Conservation (phyloP, 805 yeast genomes). For the Wickerhamomyces subpelliculosus region DNA sequence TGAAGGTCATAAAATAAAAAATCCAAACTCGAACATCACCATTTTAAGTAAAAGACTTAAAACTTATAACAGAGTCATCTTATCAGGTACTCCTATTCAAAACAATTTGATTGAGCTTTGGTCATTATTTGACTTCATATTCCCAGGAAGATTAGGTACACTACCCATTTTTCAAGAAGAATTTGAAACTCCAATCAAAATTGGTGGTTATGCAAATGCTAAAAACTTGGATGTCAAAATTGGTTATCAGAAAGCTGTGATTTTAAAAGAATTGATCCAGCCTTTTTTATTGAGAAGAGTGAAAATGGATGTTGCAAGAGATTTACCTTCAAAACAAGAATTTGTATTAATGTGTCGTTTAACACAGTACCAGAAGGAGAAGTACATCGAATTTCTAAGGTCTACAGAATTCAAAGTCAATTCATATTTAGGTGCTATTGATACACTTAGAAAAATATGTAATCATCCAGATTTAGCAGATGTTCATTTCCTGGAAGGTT, state of each 20-base stretch:
- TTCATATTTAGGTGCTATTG: constrained; percentile 83
- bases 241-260: constrained; percentile 92
- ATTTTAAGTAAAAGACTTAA: constrained; percentile 76
- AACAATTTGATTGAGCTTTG: constrained; percentile 88
- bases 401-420: constrained; percentile 75
- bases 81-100: constrained; percentile 96
- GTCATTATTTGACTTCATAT: constrained; percentile 92
- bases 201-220: constrained; percentile 99
- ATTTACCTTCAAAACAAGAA: constrained; percentile 86
- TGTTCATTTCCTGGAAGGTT: constrained; percentile 26
- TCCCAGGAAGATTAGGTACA: constrained; percentile 92
- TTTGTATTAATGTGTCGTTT: constrained; percentile 89
- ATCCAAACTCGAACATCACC: constrained; percentile 87
- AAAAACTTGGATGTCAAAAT: constrained; percentile 93
- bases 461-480: constrained; percentile 88
- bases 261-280: constrained; percentile 77
- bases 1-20: constrained; percentile 95
- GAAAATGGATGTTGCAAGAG: constrained; percentile 92
- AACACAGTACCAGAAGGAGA: constrained; percentile 66
- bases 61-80: constrained; percentile 78
- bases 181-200: constrained; percentile 85
- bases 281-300: constrained; percentile 85
- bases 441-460: constrained; percentile 83
- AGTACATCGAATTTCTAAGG: constrained; percentile 67
- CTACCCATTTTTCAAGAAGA: constrained; percentile 91